A percentile compares a stretch with the other conserved stretches of the same genome.
Conservation (phyloP, 768 basidiomycete genomes). For the Sutorius australiensis region DNA sequence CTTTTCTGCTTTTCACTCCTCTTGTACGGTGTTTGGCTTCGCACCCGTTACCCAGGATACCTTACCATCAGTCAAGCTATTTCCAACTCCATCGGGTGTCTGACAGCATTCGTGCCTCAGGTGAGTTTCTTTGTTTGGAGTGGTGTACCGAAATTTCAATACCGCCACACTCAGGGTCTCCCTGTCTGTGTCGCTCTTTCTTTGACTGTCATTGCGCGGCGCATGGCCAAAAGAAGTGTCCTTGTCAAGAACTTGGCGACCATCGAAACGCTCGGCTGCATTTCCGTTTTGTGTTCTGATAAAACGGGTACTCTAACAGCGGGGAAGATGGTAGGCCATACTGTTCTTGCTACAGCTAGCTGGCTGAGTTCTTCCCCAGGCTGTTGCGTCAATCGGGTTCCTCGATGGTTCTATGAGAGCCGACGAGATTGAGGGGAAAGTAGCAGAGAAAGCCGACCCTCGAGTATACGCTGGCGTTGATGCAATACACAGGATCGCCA, state of each 20-base stretch:
- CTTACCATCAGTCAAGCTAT: conserved; percentile 35
- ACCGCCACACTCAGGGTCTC: conserved; percentile 27
- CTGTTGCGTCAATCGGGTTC: conserved; percentile 40
- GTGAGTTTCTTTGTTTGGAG: conserved; percentile 4
- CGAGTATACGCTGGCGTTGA: conserved; percentile 24
- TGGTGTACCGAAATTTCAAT: not conserved
- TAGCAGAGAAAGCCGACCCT: conserved; percentile 9
- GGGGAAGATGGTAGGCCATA: conserved; percentile 40
- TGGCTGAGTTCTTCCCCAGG: conserved; percentile 20
- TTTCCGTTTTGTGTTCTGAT: conserved; percentile 52
- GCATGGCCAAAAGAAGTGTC: conserved; percentile 45
- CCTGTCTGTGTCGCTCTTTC: conserved; percentile 48
- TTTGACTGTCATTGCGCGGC: conserved; percentile 45
- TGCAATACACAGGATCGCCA: conserved; percentile 37
- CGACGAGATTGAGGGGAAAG: conserved; percentile 17
- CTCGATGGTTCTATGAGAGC: conserved; percentile 25
- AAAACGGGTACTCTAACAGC: conserved; percentile 53
- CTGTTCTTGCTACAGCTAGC: not conserved
- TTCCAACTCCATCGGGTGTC: conserved; percentile 37
- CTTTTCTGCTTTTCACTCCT: conserved; percentile 42
- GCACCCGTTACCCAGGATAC: conserved; percentile 31
- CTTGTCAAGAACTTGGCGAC: conserved; percentile 51
- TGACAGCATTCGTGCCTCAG: conserved; percentile 42
- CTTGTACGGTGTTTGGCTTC: conserved; percentile 42
- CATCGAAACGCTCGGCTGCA: conserved; percentile 51